phyloP scores from a whole-genome alignment of 306 rosid genomes.

The Citrullus colocynthis region DNA sequence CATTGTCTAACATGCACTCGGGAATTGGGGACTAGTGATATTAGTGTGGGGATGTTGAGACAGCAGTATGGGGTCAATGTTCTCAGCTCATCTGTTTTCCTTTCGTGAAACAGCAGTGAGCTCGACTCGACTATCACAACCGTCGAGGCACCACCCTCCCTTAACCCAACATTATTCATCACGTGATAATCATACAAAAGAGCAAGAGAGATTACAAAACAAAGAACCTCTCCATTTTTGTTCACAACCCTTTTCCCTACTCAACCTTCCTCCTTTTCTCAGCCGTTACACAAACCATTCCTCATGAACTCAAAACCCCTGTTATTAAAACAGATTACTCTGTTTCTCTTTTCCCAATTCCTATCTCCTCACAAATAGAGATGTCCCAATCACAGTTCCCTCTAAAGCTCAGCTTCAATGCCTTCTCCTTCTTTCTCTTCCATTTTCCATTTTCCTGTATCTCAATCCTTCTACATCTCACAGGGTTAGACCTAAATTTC shows the following conservation, averaged over 20 bases:
- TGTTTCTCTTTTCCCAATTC: background rate
- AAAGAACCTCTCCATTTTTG: background rate
- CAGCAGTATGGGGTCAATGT: too few species aligned
- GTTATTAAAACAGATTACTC: background rate
- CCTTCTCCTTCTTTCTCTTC: background rate
- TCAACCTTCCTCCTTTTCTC: background rate
- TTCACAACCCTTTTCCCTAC: background rate
- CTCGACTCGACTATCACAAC: too few species aligned
- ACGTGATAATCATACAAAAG: too few species aligned
- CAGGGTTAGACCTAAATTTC: constrained; percentile 13
- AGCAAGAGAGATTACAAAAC: too few species aligned
- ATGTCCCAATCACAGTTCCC: background rate
- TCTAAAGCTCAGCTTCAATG: background rate
- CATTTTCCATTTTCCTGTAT: background rate
- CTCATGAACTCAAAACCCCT: background rate
- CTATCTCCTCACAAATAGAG: background rate
- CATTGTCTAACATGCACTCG: too few species aligned
- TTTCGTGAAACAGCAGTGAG: too few species aligned
- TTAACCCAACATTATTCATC: too few species aligned
- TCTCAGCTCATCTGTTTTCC: too few species aligned
- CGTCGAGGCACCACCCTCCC: too few species aligned
- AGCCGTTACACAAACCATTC: background rate
- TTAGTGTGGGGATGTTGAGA: too few species aligned
- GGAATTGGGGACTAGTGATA: too few species aligned
- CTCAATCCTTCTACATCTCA: background rate